Evolutionary conservation across 306 rosid genomes (phyloP), one percentile per base, ranked within the genome.

Genomic region (Vigna unguiculata): DNA sequence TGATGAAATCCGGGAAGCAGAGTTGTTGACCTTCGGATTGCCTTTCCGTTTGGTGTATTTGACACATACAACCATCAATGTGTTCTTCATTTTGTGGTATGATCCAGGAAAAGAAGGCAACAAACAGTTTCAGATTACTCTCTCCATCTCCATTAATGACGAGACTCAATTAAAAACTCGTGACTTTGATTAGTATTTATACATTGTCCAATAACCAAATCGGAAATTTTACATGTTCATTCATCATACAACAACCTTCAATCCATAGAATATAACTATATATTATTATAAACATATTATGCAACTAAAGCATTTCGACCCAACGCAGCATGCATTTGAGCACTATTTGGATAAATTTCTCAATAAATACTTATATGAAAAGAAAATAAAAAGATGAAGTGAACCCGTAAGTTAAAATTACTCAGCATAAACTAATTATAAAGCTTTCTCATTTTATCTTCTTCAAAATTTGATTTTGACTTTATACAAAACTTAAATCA

Each of bases 21-120:
- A 75, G 43, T 45, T 59, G 49, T 52, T 57, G 46, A 47, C 57
- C 81, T 22, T 25, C n/a, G 46, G 61, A 72, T 43, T 51, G 77
- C 30, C 73, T 82, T 70, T 62, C 51, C 51, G 45, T 69, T 75
- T 38, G 21, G 45, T 25, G 67, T 72, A 46, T 51, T 72, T 80
- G 74, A 63, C 66, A 34, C 54, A 75, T 81, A 24, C 49, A 70
- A 51, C 69, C 66, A 53, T 64, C 48, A 63, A 19, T 38, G 48
- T 30, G 68, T 71, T 75, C 32, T 72, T 55, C 72, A 68, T 68
- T 55, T 77, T 65, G 64, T 60, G 34, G 70, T 22, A 53, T 52
- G 59, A 38, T 30, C 54, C 72, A 71, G 55, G 77, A 63, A 57
- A 83, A 52, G 79, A 80, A 54, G 70, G 59, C 62, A 79, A 54